phyloP scores from a whole-genome alignment of 805 yeast species.

The Ogataea naganishii region DNA sequence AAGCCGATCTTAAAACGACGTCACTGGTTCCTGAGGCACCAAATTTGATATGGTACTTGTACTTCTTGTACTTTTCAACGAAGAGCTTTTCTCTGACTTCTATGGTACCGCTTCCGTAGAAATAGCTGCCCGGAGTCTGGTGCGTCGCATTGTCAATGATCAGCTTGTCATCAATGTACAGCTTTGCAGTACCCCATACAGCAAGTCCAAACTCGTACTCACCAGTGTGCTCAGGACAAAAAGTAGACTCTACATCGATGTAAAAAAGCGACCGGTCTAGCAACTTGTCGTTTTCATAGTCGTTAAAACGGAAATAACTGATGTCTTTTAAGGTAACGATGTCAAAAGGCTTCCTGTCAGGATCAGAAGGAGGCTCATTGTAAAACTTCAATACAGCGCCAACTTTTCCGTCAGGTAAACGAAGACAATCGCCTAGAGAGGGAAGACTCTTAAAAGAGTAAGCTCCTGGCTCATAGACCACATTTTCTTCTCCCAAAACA shows the following conservation, averaged over 20 bases:
- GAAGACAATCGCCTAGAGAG: constrained; percentile 17
- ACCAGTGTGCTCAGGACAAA: constrained; percentile 38
- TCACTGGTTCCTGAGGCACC: constrained; percentile 37
- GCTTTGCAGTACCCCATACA: constrained; percentile 45
- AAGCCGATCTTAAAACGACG: constrained; percentile 1
- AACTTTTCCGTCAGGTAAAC: constrained; percentile 7
- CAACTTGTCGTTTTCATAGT: constrained; percentile 19
- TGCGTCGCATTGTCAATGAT: constrained; percentile 48
- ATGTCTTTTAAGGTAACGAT: constrained; percentile 5
- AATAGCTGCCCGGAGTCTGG: constrained; percentile 40
- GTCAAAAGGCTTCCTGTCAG: constrained; percentile 10
- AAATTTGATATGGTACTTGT: constrained; percentile 38
- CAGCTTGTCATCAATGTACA: constrained; percentile 42
- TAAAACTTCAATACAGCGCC: constrained; percentile 20
- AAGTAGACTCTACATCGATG: constrained; percentile 34
- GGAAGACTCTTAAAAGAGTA: constrained; percentile 27
- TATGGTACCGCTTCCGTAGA: constrained; percentile 46
- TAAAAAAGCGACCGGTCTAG: constrained; percentile 25
- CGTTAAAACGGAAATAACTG: constrained; percentile 16
- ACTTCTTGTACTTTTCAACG: constrained; percentile 34
- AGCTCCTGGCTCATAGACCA: constrained; percentile 27
- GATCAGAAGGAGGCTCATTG: constrained; percentile 11
- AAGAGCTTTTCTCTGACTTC: constrained; percentile 33
- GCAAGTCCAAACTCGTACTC: constrained; percentile 44
- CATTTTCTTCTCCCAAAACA: constrained; percentile 10